Base-by-base conservation (phyloP, 2,329 filamentous ascomycete species). In the Colletotrichum sp. region DNA sequence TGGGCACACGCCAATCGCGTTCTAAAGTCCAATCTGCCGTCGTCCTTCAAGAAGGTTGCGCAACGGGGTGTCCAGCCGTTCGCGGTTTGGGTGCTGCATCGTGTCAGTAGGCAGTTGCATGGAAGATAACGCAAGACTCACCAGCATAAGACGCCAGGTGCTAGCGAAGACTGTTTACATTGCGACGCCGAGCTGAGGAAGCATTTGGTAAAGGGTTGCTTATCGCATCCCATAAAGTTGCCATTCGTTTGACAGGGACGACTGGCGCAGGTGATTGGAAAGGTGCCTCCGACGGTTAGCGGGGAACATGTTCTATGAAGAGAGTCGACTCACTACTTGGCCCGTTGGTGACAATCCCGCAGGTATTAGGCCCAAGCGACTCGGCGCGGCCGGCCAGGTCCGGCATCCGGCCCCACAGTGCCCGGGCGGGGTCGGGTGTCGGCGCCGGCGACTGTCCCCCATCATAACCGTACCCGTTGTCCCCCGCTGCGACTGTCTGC, bases 121-220 rank as follows among this genome's bases (percentile, higher is more conserved):
- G 5, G 0, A 10, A 30, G 0, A 3, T 0, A 24, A 9, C 28
- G 0, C 18, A 6, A 1, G 12, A 24, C 64, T 28, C 21, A 55
- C 64, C 64, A 67, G 18, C 64, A 67, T 10, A 28, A 15, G 3
- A 30, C 30, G 2, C 64, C 64, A 9, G 38, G 21, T 21, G 38
- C 5, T n/a, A 67, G 26, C 9, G 58, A 30, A 32, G 58, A 32
- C 18, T 32, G 28, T 61, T 61, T 2, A 12, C 58, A 61, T 15
- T 21, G 18, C 1, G 58, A 32, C 18, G 58, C 58, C 26, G 58
- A n/a, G 28, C 30, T 32, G 16, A 32, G 58, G 28, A 32, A 61
- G 28, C 58, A 61, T 26, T 2, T 21, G 58, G 58, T 2, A 32
- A 2, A 61, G 10, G 58, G 58, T 32, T 2, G 58, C 2, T 6